Evolutionary conservation across 2,329 filamentous ascomycete species (phyloP), one percentile per base, ranked within the genome.

Genomic region (Fusarium sp.): DNA sequence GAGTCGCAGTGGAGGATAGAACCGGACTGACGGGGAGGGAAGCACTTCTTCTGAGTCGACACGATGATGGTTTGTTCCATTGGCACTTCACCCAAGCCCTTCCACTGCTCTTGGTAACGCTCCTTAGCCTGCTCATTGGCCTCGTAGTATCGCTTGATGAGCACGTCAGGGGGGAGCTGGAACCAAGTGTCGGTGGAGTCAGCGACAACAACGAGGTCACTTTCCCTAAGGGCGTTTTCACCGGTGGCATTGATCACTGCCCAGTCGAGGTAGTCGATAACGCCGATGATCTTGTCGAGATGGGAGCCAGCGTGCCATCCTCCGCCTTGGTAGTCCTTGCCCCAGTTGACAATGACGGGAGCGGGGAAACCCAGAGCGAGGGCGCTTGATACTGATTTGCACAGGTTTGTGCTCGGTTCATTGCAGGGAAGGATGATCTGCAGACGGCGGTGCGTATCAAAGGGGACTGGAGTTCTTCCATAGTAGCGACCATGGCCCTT

Each of bases 131-230:
- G 27, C 0, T 20, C 3, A 11, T 77, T 79, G 11, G 67, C 38
- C 17, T 76, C 68, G 32, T 78, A 73, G 4, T 79, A 81, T 15
- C 79, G 74, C 4, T 77, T 63, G 17, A 81, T 68, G 4, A 81
- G 70, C 0, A 81, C 54, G 0, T 76, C 72, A 2, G 79, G 78
- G 0, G 79, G 76, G 0, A 81, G 78, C 20, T 81, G 79, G 15
- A 80, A 80, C 79, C 79, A 81, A 7, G 76, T 63, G 7, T 81
- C 79, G 10, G 78, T 76, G 1, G 78, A 75, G 20, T 81, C 79
- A 4, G 74, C 71, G 6, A 81, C 40, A 0, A 80, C 62, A 10
- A 80, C 56, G 0, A 81, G 54, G 25, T 81, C 79, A 7, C 79
- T 37, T 1, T 79, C 78, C 1, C 61, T 45, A 0, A 79, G 59